Conservation (phyloP, 495 filamentous ascomycete species). For the Trypethelium eluteriae region DNA sequence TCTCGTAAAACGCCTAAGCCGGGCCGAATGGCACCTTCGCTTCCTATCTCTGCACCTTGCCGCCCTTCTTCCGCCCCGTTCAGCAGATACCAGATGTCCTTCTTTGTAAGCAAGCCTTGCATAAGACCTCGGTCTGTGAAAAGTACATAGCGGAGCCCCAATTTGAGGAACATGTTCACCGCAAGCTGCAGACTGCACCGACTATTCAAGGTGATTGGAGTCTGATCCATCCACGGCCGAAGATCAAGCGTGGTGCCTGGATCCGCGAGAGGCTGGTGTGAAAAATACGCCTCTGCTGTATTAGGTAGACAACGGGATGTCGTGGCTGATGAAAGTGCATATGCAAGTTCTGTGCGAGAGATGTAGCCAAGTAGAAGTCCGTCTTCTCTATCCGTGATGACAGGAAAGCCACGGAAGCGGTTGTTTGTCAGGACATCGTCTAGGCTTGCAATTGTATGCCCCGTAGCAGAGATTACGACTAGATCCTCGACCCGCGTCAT, state of each 20-base stretch:
- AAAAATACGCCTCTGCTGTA: conserved; percentile 78
- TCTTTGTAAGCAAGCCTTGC: conserved; percentile 87
- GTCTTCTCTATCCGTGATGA: conserved; percentile 66
- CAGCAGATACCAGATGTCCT: conserved; percentile 92
- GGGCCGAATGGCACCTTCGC: background rate
- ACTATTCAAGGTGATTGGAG: conserved; percentile 79
- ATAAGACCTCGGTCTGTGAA: conserved; percentile 75
- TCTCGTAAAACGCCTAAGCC: conserved; percentile 21
- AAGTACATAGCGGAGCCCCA: conserved; percentile 83
- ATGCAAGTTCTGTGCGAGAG: conserved; percentile 80
- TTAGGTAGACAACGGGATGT: conserved; percentile 51
- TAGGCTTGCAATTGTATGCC: conserved; percentile 75
- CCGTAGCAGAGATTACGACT: conserved; percentile 73
- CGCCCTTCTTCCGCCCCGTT: conserved; percentile 63
- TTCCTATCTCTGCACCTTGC: conserved; percentile 12
- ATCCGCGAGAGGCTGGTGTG: conserved; percentile 73
- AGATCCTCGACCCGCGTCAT: conserved; percentile 93
- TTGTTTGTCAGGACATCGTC: conserved; percentile 60
- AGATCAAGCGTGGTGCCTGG: conserved; percentile 74
- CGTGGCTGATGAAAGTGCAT: conserved; percentile 58
- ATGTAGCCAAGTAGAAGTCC: conserved; percentile 85
- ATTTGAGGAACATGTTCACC: conserved; percentile 83
- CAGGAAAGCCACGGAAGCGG: conserved; percentile 84
- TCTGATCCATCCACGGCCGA: conserved; percentile 96
- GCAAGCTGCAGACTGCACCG: conserved; percentile 69